Base-by-base conservation (phyloP, 2,329 filamentous ascomycete species). In the Karstenula rhodostoma region DNA sequence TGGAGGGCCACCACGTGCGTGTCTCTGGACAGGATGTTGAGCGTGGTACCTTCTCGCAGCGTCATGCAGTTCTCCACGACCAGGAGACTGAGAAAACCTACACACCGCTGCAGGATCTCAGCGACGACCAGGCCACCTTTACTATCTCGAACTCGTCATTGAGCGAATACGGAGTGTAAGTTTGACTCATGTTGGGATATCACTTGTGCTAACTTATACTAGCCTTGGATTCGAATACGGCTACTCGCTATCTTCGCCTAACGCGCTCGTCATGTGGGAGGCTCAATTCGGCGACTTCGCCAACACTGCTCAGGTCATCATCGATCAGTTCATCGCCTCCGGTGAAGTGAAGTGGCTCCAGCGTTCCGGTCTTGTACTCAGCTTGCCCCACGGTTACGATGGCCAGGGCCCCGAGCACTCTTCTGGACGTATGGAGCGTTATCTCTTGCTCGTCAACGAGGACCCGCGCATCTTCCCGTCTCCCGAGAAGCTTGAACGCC, bases 221-320 rank as follows among this genome's bases (percentile, higher is more conserved):
- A 91, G 88, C 63, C 91, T 99, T 64, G 95, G 95, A 56, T 99
- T 99, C 78, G 95, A 99, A 81, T 99, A 99, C 74, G 95, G 95
- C 62, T 99, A 99, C 85, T 99, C 95, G 3, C 84, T 99, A 62
- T 96, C 94, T 29, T 98, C 95, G 32, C 95, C 95, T 59, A 96
- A 97, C 77, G 94, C 95, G 40, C 88, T 99, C 27, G 94, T 99
- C 71, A 96, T 99, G 89, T 99, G 95, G 95, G 95, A 99, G 83
- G 95, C 95, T 40, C 95, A 99, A 81, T 99, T 99, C 75, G 95
- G 95, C 85, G 95, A 99, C 81, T 99, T 99, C 74, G 95, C 95
- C 85, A 99, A 99, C 87, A 99, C 97, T 76, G 94, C 95, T 46
- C 95, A 99, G 82, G 96, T 93, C 79, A 96, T 99, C 80, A 96